Percentiles rank a stretch among this genome's conserved stretches.
phyloP scores from a whole-genome alignment of 2,329 filamentous ascomycete species.

The Nigrograna mackinnonii region DNA sequence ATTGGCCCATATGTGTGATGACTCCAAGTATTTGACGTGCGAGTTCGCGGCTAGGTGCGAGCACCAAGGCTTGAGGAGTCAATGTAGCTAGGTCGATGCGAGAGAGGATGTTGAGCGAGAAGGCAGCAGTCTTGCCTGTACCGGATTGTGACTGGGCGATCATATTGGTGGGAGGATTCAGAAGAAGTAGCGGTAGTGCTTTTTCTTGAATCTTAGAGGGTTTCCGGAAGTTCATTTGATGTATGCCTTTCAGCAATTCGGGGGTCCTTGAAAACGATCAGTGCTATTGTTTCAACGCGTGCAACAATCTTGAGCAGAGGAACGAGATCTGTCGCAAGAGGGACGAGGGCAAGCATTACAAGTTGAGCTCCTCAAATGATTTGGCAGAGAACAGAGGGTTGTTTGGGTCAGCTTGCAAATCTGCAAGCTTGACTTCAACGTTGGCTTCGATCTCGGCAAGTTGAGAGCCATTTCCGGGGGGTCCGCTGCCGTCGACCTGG shows the following conservation, averaged over 20 bases:
- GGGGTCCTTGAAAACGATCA: conserved; percentile 20
- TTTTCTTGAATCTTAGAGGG: conserved; percentile 98
- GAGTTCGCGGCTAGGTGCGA: conserved; percentile 92
- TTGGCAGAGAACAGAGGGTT: conserved; percentile 86
- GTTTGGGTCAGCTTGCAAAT: conserved; percentile 82
- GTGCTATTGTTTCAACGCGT: conserved; percentile 6
- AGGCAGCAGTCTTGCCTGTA: conserved; percentile 96
- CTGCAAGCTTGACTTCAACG: conserved; percentile 89
- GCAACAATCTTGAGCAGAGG: neutral
- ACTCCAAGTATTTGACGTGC: conserved; percentile 93
- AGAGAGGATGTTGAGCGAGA: conserved; percentile 88
- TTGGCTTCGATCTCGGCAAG: conserved; percentile 77
- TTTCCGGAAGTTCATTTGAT: conserved; percentile 88
- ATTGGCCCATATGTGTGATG: conserved; percentile 80
- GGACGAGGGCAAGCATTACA: conserved; percentile 69
- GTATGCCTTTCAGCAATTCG: conserved; percentile 63
- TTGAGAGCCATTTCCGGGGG: conserved; percentile 42
- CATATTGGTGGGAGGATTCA: conserved; percentile 87
- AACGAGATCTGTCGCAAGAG: too few relatives aligned
- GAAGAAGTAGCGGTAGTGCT: conserved; percentile 85
- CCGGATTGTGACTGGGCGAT: conserved; percentile 99
- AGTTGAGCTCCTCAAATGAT: conserved; percentile 80
- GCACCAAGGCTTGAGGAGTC: conserved; percentile 80
- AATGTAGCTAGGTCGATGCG: conserved; percentile 76
- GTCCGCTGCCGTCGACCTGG: conserved; percentile 52